Percentiles rank a stretch among this genome's conserved stretches.
Evolutionary conservation across 305 asterid species (phyloP).

Genomic region (Fraxinus floribunda): DNA sequence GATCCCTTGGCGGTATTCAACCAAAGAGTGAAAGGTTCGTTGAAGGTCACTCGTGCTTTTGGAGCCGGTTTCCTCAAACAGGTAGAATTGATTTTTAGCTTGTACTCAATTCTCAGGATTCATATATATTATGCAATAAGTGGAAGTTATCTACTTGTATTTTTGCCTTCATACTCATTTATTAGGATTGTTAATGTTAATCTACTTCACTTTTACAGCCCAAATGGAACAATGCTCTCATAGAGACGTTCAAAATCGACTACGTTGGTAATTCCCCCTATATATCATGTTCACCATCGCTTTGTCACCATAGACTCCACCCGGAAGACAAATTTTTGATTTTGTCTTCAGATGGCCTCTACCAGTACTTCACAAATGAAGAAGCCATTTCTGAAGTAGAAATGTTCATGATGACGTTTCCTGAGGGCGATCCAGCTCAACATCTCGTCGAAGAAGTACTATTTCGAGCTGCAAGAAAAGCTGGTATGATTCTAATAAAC

Average conservation of each 20-base stretch:
- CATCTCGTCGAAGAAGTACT: slow-evolving; percentile 84
- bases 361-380: slow-evolving; percentile 84
- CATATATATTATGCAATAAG: not conserved
- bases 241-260: slow-evolving; percentile 74
- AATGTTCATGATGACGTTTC: slow-evolving; percentile 64
- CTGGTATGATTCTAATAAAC: slow-evolving; percentile 44
- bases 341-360: slow-evolving; percentile 87
- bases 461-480: slow-evolving; percentile 86
- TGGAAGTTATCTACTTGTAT: not conserved
- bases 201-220: slow-evolving; percentile 53
- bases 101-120: not conserved
- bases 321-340: slow-evolving; percentile 75
- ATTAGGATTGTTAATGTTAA: not conserved
- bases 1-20: slow-evolving; percentile 65
- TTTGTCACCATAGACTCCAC: slow-evolving; percentile 64
- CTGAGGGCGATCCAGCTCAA: slow-evolving; percentile 97
- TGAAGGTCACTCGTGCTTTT: slow-evolving; percentile 90
- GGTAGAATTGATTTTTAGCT: slow-evolving; percentile 27
- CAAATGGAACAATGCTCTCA: slow-evolving; percentile 86
- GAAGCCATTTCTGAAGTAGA: slow-evolving; percentile 84
- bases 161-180: not conserved
- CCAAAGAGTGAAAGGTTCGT: slow-evolving; percentile 78
- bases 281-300: slow-evolving; percentile 67
- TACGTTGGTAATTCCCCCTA: slow-evolving; percentile 75
- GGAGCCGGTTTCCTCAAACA: slow-evolving; percentile 97